Evolutionary conservation across 2,329 filamentous ascomycete species (phyloP).

Genomic region (Xylaria arbuscula): DNA sequence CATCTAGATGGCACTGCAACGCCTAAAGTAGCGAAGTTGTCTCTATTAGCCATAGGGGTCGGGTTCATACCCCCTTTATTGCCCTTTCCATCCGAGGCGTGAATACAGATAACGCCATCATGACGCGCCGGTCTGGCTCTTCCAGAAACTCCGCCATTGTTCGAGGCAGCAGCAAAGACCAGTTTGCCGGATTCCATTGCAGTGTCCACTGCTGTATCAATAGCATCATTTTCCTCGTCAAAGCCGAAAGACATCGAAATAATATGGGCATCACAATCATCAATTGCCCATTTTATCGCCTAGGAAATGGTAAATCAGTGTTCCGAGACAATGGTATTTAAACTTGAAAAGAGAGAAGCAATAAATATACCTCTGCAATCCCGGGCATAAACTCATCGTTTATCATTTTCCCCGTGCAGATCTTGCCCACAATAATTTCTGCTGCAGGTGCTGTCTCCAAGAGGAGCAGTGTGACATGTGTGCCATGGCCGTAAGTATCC

Average conservation of each 20-base stretch:
- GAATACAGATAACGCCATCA: constrained; percentile 18
- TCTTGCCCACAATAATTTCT: constrained; percentile 20
- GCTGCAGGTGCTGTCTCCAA: constrained; percentile 10
- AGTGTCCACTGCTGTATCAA: neutral
- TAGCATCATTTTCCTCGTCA: constrained; percentile 2
- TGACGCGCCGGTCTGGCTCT: constrained; percentile 20
- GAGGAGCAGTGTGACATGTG: constrained; percentile 14
- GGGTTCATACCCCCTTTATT: constrained; percentile 19
- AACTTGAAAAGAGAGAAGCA: too few relatives aligned
- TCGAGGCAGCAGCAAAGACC: constrained; percentile 24
- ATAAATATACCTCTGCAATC: constrained; percentile 5
- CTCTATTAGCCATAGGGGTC: constrained; percentile 7
- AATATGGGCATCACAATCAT: constrained; percentile 19
- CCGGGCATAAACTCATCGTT: neutral
- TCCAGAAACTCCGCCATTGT: constrained; percentile 7
- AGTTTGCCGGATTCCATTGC: neutral
- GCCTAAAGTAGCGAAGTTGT: constrained; percentile 18
- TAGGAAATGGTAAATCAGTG: neutral
- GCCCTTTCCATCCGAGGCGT: constrained; percentile 20
- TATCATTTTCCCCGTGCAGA: too few relatives aligned
- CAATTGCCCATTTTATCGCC: constrained; percentile 16
- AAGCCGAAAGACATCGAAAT: constrained; percentile 29
- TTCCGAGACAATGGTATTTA: neutral
- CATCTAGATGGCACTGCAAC: constrained; percentile 13
- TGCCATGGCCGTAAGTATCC: constrained; percentile 22